Conservation (phyloP, 352 stramenopile genomes). For the Blastocystis sp. region DNA sequence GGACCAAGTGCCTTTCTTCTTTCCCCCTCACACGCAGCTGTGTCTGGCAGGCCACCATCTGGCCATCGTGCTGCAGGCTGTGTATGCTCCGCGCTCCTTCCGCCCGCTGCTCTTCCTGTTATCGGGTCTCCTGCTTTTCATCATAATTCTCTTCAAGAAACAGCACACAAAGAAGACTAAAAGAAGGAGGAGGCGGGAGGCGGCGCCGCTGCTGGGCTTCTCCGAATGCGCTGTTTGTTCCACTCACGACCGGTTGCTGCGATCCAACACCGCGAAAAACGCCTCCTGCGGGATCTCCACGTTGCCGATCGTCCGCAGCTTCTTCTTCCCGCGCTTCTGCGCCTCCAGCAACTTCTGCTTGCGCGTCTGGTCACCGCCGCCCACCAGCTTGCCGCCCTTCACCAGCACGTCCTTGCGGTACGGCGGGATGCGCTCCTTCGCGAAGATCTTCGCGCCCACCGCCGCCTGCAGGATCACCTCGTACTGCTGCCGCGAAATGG, state of each 20-base stretch:
- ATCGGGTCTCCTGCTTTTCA: not conserved
- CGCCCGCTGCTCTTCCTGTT: too few species aligned
- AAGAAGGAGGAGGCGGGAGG: too few species aligned
- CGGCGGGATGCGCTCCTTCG: constrained; percentile 89
- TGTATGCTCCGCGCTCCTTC: not conserved
- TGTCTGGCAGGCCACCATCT: constrained; percentile 40
- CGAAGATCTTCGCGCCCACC: constrained; percentile 90
- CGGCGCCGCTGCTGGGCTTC: not conserved
- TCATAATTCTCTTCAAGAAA: not conserved
- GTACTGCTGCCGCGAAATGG: constrained; percentile 94
- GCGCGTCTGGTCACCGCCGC: constrained; percentile 89
- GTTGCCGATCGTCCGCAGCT: constrained; percentile 90
- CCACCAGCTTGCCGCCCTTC: constrained; percentile 86
- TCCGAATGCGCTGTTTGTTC: not conserved
- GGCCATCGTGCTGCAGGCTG: not conserved
- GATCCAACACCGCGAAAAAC: constrained; percentile 91
- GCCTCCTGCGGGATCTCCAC: constrained; percentile 92
- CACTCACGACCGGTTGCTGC: constrained; percentile 5
- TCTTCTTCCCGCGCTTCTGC: constrained; percentile 97
- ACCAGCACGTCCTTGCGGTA: constrained; percentile 91
- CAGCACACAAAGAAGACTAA: not conserved
- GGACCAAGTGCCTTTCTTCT: not conserved
- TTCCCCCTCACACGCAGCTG: not conserved
- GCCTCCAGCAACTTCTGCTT: constrained; percentile 99
- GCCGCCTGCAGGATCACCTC: constrained; percentile 96